Evolutionary conservation across 1,284 basidiomycete genomes (phyloP), one percentile per base, ranked within the genome.

Genomic region (Stereum hirsutum): DNA sequence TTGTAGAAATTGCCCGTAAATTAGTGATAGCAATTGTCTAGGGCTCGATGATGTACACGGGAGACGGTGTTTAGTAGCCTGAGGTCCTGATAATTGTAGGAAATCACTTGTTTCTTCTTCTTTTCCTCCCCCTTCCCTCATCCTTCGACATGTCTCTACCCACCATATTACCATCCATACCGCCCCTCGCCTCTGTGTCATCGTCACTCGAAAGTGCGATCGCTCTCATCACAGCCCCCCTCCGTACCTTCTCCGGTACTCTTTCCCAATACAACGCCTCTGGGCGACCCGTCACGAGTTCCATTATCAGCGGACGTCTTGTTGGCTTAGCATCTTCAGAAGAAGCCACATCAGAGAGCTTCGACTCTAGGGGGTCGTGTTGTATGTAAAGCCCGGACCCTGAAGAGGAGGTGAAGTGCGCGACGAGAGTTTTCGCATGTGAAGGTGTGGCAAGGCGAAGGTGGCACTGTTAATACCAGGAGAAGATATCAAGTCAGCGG

Each of bases 231-330:
- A 87, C 73, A 0, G 84, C 83, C 51, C 74, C 69, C 39, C 62
- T 57, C 19, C 78, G 66, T 14, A 87, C 66, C 54, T 82, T 87
- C 52, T 79, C 74, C 0, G 86, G 86, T 0, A 89, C 75, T 50
- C 79, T 81, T 44, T 75, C 71, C 86, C 86, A 89, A 52, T 89
- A 89, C 15, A 89, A 44, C 48, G 72, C 73, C 53, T 88, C 86
- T 41, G 70, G 66, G 54, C 63, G 75, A 2, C 81, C 84, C 7
- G 61, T 57, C 0, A 89, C 72, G 23, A 78, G 43, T 53, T 85
- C 83, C 30, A 72, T 51, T 12, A 46, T 39, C 11, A 86, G 69
- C 1, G 61, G 47, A n/a, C n/a, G n/a, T n/a, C n/a, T n/a, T 2
- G 48, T 53, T 5, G 39, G 48, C n/a, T 45, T 50, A 8, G 46